Base-by-base conservation (phyloP, 2,329 filamentous ascomycete species). In the Thelonectria olida region DNA sequence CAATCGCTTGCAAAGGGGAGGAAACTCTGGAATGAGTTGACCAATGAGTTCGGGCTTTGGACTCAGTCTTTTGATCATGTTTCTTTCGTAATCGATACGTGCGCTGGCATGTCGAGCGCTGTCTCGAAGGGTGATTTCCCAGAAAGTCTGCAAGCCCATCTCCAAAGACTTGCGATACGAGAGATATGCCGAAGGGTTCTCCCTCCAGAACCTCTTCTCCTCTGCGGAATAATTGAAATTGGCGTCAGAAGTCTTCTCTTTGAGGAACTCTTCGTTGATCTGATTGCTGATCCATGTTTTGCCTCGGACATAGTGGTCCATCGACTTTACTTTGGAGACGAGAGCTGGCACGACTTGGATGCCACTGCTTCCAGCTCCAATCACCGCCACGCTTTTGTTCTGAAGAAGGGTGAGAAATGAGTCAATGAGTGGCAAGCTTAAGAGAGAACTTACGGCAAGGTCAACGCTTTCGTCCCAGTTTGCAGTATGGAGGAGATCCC, bases 401-500 rank as follows among this genome's bases (percentile, higher is more conserved):
- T 63, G 15, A 4, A 38, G 19, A 10, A 7, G 2, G 25, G 47
- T 39, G 7, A 5, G 7, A 20, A 9, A 6, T 19, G n/a, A n/a
- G 9, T 27, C 2, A 20, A 5, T 5, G n/a, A 28, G 17, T 12
- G 10, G 3, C 9, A n/a, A 3, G 34, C 5, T 5, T 22, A 5
- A 39, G 36, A 31, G 27, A 31, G 12, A 13, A 20, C 22, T 19
- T 28, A 56, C 53, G 5, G 27, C 51, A 10, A 25, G 23, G 15
- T 50, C 44, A 20, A n/a, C 13, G 2, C n/a, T 28, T 25, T 47
- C 34, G 25, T 56, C 31, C 60, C 47, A 53, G 47, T 65, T 62
- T 13, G 66, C 84, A 0, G 81, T 84, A 69, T 88, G 86, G 42
- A 85, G 76, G 3, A 85, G 70, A 9, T 73, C 70, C 12, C 85